Evolutionary conservation across 2,329 filamentous ascomycete genomes (phyloP).

Genomic region (Graphilbum fragrans): DNA sequence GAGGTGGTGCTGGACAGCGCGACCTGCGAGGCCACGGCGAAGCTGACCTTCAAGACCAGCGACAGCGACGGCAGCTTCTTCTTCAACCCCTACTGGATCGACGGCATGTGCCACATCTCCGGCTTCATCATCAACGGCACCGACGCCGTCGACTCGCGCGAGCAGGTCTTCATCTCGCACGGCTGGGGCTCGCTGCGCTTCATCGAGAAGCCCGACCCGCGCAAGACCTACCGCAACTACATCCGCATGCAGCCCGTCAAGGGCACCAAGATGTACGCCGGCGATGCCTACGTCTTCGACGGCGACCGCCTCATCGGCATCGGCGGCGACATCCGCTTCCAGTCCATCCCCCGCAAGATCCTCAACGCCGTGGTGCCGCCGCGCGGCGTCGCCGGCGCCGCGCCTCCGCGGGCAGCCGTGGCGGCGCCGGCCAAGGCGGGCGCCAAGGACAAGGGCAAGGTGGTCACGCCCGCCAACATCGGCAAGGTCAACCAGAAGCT

Average conservation of each 20-base stretch:
- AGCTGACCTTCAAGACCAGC: conserved; percentile 30
- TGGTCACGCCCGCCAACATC: conserved; percentile 33
- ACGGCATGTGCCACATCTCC: conserved; percentile 45
- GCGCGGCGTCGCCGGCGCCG: conserved; percentile 28
- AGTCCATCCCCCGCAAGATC: conserved; percentile 52
- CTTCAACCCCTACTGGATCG: conserved; percentile 46
- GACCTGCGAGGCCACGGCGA: conserved; percentile 28
- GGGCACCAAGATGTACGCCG: conserved; percentile 37
- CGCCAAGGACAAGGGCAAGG: conserved; percentile 17
- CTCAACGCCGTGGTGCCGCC: conserved; percentile 57
- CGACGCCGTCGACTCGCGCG: conserved; percentile 39
- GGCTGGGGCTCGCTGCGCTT: conserved; percentile 44
- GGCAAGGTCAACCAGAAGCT: conserved; percentile 37
- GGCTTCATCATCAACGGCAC: conserved; percentile 50
- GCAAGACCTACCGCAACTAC: conserved; percentile 41
- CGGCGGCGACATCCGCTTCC: conserved; percentile 49
- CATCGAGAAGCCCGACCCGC: conserved; percentile 28
- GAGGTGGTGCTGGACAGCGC: conserved; percentile 42
- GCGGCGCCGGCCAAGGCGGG: conserved; percentile 23
- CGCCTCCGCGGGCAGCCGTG: conserved; percentile 20
- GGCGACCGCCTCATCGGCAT: conserved; percentile 36
- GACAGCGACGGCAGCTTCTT: conserved; percentile 38
- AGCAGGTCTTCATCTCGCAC: conserved; percentile 47
- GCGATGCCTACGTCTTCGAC: conserved; percentile 43
- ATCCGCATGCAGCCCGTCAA: conserved; percentile 44